A percentile compares a stretch with the other conserved stretches of the same genome.
phyloP scores from a whole-genome alignment of 495 filamentous ascomycete species.

The Haplographium delicatum region DNA sequence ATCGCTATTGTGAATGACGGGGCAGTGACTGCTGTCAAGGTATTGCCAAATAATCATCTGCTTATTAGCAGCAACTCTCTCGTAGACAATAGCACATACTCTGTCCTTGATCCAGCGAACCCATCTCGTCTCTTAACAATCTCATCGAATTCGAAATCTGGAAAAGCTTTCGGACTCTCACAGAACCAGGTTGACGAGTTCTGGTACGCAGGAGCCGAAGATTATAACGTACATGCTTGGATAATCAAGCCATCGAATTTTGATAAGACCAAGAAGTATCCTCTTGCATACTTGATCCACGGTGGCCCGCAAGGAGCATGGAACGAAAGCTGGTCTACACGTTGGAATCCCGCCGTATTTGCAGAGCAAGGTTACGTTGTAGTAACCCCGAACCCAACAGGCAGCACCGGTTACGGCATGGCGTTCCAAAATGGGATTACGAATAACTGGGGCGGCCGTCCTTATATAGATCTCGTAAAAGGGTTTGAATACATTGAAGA shows the following conservation, averaged over 20 bases:
- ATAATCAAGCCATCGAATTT: constrained; percentile 80
- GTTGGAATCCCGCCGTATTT: constrained; percentile 90
- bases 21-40: constrained; percentile 51
- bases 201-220: constrained; percentile 60
- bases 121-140: constrained; percentile 27
- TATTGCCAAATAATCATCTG: constrained; percentile 48
- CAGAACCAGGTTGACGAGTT: constrained; percentile 60
- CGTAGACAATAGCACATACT: constrained; percentile 64
- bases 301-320: constrained; percentile 86
- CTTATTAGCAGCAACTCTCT: constrained; percentile 62
- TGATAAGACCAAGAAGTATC: constrained; percentile 67
- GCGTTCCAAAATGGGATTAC: constrained; percentile 70
- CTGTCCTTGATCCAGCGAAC: constrained; percentile 47
- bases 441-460: constrained; percentile 70
- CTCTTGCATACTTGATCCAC: constrained; percentile 78
- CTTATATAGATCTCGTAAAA: constrained; percentile 76
- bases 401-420: constrained; percentile 82
- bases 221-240: constrained; percentile 67
- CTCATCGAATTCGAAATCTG: constrained; percentile 65
- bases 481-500: constrained; percentile 72
- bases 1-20: constrained; percentile 55
- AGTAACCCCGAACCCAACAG: constrained; percentile 83
- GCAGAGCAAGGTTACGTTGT: constrained; percentile 90
- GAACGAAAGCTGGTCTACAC: constrained; percentile 76
- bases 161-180: constrained; percentile 63